phyloP scores from a whole-genome alignment of 1,139 yeast species.

The Protomyces macrosporus region DNA sequence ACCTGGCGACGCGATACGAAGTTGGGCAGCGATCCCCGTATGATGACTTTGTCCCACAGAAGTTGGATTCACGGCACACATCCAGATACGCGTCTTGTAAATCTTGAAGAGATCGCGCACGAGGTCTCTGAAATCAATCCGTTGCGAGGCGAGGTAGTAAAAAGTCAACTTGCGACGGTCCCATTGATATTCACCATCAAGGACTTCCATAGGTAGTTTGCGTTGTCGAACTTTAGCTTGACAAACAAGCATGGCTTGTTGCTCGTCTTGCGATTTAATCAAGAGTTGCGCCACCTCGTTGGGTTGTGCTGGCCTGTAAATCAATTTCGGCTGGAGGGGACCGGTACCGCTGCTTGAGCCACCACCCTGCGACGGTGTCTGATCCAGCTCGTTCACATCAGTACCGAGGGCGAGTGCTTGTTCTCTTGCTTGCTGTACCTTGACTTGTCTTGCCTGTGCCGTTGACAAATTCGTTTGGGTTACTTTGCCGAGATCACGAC shows the following conservation, averaged over 20 bases:
- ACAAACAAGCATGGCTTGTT: constrained; percentile 59
- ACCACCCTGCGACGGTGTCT: constrained; percentile 26
- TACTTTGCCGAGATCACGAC: constrained; percentile 81
- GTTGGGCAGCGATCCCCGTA: no score
- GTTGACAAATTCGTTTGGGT: constrained; percentile 48
- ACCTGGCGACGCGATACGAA: no score
- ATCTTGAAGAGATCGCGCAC: constrained; percentile 88
- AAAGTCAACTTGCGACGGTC: constrained; percentile 91
- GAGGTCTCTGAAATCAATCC: constrained; percentile 88
- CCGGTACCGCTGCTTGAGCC: constrained; percentile 34
- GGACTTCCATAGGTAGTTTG: constrained; percentile 46
- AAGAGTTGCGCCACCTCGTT: constrained; percentile 57
- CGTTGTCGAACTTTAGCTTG: constrained; percentile 55
- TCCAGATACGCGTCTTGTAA: constrained; percentile 95
- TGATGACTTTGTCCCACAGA: background rate
- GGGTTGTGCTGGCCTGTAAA: constrained; percentile 61
- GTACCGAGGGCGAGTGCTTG: constrained; percentile 54
- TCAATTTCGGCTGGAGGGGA: constrained; percentile 57
- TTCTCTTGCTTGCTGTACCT: constrained; percentile 72
- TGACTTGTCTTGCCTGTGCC: constrained; percentile 75
- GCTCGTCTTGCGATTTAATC: constrained; percentile 63
- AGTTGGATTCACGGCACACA: constrained; percentile 62
- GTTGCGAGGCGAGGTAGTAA: constrained; percentile 65
- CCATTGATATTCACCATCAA: constrained; percentile 88
- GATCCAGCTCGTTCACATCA: constrained; percentile 37